Evolutionary conservation across 2,329 filamentous ascomycete species (phyloP).

Genomic region (Graphilbum ipis-grandicollis): DNA sequence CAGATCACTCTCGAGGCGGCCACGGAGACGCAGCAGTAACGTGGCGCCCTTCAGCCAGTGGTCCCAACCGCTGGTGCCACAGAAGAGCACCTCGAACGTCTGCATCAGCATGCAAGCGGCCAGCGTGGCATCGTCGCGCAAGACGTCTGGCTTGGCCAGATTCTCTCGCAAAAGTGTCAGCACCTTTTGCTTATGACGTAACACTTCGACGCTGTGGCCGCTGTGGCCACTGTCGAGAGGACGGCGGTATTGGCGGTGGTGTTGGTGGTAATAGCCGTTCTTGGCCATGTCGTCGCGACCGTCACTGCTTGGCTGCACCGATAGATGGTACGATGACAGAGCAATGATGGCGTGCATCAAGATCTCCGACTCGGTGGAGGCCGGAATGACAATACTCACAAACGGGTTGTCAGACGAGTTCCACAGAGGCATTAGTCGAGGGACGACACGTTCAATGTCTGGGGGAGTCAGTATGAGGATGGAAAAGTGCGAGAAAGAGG

Average conservation of each 20-base stretch:
- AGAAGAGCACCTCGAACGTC: not conserved
- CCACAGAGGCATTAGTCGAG: not conserved
- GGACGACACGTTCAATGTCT: not conserved
- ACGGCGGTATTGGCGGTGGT: no score
- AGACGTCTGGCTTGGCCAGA: not conserved
- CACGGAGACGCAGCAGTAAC: not conserved
- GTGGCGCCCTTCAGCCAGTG: not conserved
- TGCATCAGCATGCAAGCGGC: slow-evolving; percentile 1
- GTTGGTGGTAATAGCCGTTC: no score
- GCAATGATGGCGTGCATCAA: not conserved
- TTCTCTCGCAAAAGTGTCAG: not conserved
- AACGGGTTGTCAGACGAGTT: slow-evolving; percentile 1
- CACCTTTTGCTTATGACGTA: not conserved
- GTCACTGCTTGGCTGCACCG: not conserved
- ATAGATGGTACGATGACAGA: not conserved
- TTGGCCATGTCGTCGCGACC: not conserved
- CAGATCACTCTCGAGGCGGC: not conserved
- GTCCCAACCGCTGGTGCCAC: not conserved
- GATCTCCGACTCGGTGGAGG: not conserved
- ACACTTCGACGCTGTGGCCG: not conserved
- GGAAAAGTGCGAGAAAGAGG: no score
- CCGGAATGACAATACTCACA: not conserved
- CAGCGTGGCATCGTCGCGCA: not conserved
- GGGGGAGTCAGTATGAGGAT: not conserved
- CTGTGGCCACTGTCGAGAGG: not conserved